Conservation (phyloP, 495 filamentous ascomycete species). For the Penicillium steckii region DNA sequence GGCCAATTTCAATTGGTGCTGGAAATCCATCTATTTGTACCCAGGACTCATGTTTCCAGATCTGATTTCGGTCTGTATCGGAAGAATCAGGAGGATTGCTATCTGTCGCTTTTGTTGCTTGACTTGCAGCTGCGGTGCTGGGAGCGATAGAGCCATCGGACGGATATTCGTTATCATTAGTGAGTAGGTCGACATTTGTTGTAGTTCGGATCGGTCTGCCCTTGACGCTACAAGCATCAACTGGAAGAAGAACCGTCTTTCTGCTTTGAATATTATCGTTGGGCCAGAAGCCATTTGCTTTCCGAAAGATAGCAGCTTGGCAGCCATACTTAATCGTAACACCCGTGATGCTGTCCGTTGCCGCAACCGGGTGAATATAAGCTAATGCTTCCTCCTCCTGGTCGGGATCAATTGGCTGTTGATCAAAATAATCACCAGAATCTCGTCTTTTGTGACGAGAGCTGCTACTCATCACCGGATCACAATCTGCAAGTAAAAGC, state of each 20-base stretch:
- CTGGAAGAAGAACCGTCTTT: constrained; percentile 78
- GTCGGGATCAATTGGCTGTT: constrained; percentile 39
- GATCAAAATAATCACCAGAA: constrained; percentile 51
- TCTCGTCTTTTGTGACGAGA: constrained; percentile 58
- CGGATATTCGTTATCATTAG: constrained; percentile 33
- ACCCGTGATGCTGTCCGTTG: constrained; percentile 82
- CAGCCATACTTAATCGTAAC: constrained; percentile 89
- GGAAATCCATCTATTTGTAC: constrained; percentile 70
- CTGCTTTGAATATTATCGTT: constrained; percentile 84
- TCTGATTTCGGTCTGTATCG: constrained; percentile 47
- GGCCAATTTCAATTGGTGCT: constrained; percentile 77
- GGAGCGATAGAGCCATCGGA: constrained; percentile 46
- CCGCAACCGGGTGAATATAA: constrained; percentile 84
- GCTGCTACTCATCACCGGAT: constrained; percentile 41
- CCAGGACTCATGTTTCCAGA: constrained; percentile 87
- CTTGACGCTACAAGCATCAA: constrained; percentile 85
- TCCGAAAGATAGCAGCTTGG: constrained; percentile 71
- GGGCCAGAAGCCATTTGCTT: constrained; percentile 91
- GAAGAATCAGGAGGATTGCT: constrained; percentile 14
- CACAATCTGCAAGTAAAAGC: constrained; percentile 54
- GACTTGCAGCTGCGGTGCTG: constrained; percentile 19
- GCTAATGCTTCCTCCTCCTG: constrained; percentile 73
- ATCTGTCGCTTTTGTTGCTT: constrained; percentile 13
- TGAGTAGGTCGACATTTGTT: constrained; percentile 35
- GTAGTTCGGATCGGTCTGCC: constrained; percentile 51